Evolutionary conservation across 345 rosid genomes (phyloP).

Genomic region (Bruguiera parviflora): DNA sequence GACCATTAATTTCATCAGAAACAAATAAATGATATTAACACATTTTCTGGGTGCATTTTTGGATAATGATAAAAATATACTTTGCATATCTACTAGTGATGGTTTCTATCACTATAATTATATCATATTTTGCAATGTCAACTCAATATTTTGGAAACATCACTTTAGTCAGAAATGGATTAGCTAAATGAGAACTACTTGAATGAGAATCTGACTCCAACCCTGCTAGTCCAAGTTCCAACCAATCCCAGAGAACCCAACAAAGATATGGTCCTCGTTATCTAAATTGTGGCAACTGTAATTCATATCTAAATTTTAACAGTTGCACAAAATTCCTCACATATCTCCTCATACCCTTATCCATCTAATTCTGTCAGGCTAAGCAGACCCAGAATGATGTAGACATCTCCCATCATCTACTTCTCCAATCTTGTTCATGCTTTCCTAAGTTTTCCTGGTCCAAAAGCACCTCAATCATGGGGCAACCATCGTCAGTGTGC

Average conservation of each 20-base stretch:
- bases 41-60: background rate
- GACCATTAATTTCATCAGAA: background rate
- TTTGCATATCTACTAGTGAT: background rate
- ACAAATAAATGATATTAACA: background rate
- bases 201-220: background rate
- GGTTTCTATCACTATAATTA: background rate
- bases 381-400: background rate
- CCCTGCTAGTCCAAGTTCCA: background rate
- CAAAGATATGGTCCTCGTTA: background rate
- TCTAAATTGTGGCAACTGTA: too few relatives aligned
- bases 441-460: background rate
- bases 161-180: background rate
- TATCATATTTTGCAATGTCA: background rate
- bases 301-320: too few relatives aligned
- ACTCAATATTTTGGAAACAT: background rate
- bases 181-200: background rate
- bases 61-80: background rate
- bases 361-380: background rate
- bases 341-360: background rate
- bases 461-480: background rate
- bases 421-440: background rate
- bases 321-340: too few relatives aligned
- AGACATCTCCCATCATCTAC: background rate
- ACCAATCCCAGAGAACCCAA: background rate
- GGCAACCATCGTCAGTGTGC: too few relatives aligned